These are phyloP conservation scores for Talaromyces sp. DNA, from an alignment of 2,329 filamentous ascomycete species.

Conservation along the genomic window DNA sequence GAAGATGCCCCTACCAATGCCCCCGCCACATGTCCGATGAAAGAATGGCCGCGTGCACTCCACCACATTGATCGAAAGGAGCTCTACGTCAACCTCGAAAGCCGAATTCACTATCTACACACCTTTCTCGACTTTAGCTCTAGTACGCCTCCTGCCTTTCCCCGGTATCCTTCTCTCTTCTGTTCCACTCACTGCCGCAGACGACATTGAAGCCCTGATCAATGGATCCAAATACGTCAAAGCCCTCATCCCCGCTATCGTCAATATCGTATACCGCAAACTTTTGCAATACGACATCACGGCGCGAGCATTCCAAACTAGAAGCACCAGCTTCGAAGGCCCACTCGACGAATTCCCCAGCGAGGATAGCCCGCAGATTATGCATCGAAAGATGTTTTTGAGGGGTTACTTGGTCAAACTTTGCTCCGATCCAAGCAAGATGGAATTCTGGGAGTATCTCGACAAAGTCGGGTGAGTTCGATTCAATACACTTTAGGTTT, in stretches of 20 bases:
- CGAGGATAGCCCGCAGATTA: conserved; percentile 69
- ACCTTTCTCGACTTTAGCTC: conserved; percentile 71
- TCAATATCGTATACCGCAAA: conserved; percentile 82
- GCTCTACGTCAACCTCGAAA: conserved; percentile 66
- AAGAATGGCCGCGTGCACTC: conserved; percentile 19
- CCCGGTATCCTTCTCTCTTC: not conserved
- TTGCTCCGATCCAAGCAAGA: conserved; percentile 67
- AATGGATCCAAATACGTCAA: conserved; percentile 72
- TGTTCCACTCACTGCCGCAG: conserved; percentile 37
- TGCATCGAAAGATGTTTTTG: conserved; percentile 71
- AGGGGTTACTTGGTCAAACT: conserved; percentile 71
- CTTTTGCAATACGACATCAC: conserved; percentile 78
- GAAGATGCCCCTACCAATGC: not conserved
- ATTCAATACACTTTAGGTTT: not conserved
- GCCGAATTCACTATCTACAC: conserved; percentile 67
- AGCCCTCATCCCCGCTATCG: conserved; percentile 74
- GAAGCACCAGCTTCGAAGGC: conserved; percentile 60
- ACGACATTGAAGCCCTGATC: conserved; percentile 66
- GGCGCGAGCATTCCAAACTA: conserved; percentile 65
- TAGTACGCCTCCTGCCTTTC: conserved; percentile 45
- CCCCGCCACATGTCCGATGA: conserved; percentile 8
- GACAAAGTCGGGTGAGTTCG: conserved; percentile 69
- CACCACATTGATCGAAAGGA: conserved; percentile 66
- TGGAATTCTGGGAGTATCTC: conserved; percentile 79
- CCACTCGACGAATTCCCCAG: conserved; percentile 59